phyloP scores from a whole-genome alignment of 1,284 basidiomycete species.

The Mycena citricolor region DNA sequence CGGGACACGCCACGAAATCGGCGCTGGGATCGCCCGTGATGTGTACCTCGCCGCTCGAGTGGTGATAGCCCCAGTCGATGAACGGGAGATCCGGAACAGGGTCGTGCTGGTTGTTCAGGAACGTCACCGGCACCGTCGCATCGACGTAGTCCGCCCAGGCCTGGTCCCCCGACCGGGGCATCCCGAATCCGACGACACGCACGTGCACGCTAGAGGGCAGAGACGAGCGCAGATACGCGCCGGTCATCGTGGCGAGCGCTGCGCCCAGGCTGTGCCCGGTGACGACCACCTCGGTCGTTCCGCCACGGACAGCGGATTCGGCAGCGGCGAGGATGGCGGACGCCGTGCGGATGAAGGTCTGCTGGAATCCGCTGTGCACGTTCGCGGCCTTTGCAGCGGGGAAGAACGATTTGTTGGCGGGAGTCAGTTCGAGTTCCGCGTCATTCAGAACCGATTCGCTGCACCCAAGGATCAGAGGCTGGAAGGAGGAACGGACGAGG shows the following conservation, averaged over 20 bases:
- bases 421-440: constrained; percentile 35
- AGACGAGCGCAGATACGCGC: constrained; percentile 40
- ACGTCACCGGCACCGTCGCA: constrained; percentile 14
- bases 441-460: constrained; percentile 47
- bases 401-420: constrained; percentile 40
- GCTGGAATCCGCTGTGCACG: constrained; percentile 47
- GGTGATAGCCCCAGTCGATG: constrained; percentile 33
- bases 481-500: neutral
- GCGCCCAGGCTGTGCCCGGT: constrained; percentile 42
- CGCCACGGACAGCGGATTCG: constrained; percentile 32
- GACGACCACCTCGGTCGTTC: constrained; percentile 39
- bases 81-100: constrained; percentile 39
- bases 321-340: constrained; percentile 41
- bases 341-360: constrained; percentile 44
- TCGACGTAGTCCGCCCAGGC: constrained; percentile 12
- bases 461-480: neutral
- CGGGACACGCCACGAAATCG: constrained; percentile 23
- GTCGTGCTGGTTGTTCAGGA: constrained; percentile 39
- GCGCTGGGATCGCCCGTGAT: constrained; percentile 24
- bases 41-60: constrained; percentile 36
- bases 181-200: constrained; percentile 2
- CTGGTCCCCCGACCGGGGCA: constrained; percentile 8
- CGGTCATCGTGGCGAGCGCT: constrained; percentile 46
- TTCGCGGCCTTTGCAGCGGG: constrained; percentile 30
- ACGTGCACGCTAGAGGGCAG: constrained; percentile 33